Evolutionary conservation across 2,329 filamentous ascomycete species (phyloP).

Genomic region (Neofusicoccum sp.): DNA sequence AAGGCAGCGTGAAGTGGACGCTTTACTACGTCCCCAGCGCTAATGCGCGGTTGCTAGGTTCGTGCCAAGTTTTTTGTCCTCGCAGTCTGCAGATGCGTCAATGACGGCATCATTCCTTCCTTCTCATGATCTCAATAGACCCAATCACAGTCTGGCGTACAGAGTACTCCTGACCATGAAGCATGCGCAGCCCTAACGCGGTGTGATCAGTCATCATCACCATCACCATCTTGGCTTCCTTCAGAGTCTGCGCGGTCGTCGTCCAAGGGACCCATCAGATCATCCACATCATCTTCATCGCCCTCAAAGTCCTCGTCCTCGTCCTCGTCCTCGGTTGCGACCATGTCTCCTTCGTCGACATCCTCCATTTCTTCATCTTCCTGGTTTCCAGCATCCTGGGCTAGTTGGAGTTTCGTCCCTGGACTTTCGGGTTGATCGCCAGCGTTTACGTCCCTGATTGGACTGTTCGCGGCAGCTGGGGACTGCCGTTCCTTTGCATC

Average conservation of each 20-base stretch:
- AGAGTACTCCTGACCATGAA: neutral
- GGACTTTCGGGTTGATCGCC: neutral
- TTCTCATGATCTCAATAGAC: no score
- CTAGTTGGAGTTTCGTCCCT: constrained; percentile 23
- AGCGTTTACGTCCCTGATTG: constrained; percentile 32
- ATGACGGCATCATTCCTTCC: no score
- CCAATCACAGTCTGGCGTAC: neutral
- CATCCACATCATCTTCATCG: constrained; percentile 10
- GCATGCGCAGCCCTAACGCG: neutral
- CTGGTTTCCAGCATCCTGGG: constrained; percentile 5
- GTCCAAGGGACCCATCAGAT: constrained; percentile 9
- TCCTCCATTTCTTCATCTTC: constrained; percentile 21
- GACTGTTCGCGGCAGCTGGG: constrained; percentile 25
- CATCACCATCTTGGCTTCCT: neutral
- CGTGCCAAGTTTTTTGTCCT: no score
- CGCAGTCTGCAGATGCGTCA: no score
- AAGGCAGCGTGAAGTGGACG: no score
- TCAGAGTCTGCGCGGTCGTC: neutral
- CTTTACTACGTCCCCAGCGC: no score
- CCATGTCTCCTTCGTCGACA: constrained; percentile 18
- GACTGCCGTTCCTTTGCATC: neutral
- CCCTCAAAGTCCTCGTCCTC: constrained; percentile 12
- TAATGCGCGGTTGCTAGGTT: no score
- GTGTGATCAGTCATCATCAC: neutral
- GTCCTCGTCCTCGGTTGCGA: constrained; percentile 10